A percentile compares a stretch with the other conserved stretches of the same genome.
Evolutionary conservation across 1,139 yeast genomes (phyloP).

Genomic region (Blastobotrys proliferans): DNA sequence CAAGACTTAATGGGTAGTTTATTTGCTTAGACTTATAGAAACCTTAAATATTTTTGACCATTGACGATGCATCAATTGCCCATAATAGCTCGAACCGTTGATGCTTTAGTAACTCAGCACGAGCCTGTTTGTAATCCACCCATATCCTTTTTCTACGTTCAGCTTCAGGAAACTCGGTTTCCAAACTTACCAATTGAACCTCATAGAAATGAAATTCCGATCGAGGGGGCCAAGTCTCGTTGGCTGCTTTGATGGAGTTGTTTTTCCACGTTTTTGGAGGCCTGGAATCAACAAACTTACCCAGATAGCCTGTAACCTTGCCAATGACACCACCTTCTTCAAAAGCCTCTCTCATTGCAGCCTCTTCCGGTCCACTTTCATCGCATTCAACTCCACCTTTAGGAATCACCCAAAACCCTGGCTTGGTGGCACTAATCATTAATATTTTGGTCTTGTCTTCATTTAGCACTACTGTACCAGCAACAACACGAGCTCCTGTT

Average conservation of each 20-base stretch:
- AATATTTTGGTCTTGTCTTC: conserved; percentile 56
- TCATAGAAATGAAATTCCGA: conserved; percentile 85
- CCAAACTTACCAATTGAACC: conserved; percentile 54
- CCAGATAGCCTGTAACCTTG: conserved; percentile 49
- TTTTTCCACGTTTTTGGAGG: conserved; percentile 56
- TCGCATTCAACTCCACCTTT: conserved; percentile 94
- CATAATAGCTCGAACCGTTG: conserved; percentile 65
- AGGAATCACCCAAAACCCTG: conserved; percentile 79
- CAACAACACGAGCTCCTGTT: conserved; percentile 80
- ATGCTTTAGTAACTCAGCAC: conserved; percentile 53
- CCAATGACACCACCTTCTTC: conserved; percentile 95
- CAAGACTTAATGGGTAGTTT: conserved; percentile 86
- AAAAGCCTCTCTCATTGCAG: conserved; percentile 92
- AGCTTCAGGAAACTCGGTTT: conserved; percentile 71
- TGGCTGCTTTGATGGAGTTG: conserved; percentile 42
- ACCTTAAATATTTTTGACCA: conserved; percentile 6
- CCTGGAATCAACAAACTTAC: conserved; percentile 63
- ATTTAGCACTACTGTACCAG: conserved; percentile 82
- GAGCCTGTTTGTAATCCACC: conserved; percentile 73
- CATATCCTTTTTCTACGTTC: conserved; percentile 60
- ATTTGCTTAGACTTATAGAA: too few species aligned
- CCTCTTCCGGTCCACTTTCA: conserved; percentile 46
- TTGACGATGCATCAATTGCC: conserved; percentile 55
- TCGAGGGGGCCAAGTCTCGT: conserved; percentile 47
- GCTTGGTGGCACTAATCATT: conserved; percentile 65